Evolutionary conservation across 192 early-diverging fungal species (phyloP).

Genomic region (Coemansia sp.): DNA sequence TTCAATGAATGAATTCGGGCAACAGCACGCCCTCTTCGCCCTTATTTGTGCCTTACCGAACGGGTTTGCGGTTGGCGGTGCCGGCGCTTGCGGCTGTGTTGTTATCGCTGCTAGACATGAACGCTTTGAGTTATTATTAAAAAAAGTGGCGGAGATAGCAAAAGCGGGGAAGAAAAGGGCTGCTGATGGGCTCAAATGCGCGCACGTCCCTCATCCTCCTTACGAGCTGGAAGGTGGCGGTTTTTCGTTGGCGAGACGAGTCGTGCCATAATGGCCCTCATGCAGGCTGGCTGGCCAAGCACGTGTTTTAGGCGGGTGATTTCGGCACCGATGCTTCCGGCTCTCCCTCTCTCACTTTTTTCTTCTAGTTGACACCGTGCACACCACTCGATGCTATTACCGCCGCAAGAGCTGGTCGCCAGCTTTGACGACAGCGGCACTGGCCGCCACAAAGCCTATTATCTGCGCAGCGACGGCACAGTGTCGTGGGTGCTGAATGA

Average conservation of each 20-base stretch:
- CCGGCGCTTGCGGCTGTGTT: slow-evolving; percentile 9
- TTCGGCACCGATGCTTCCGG: background rate
- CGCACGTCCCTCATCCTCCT: background rate
- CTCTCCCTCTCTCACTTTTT: background rate
- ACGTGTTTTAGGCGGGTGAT: background rate
- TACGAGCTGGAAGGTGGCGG: background rate
- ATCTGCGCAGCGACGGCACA: background rate
- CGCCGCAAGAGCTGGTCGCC: slow-evolving; percentile 15
- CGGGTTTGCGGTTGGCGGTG: slow-evolving; percentile 40
- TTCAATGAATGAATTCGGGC: background rate
- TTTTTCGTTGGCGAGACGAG: background rate
- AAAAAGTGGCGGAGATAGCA: background rate
- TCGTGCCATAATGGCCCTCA: background rate
- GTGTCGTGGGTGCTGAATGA: slow-evolving; percentile 33
- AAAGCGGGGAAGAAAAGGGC: background rate
- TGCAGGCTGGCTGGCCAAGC: background rate
- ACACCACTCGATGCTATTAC: background rate
- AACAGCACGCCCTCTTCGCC: background rate
- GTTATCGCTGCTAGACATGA: background rate
- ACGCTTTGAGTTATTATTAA: background rate
- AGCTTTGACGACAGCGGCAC: slow-evolving; percentile 20
- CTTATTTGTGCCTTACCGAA: slow-evolving; percentile 34
- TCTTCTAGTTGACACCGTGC: no score
- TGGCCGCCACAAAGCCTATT: slow-evolving; percentile 27
- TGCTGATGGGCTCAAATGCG: background rate